Evolutionary conservation across 2,329 filamentous ascomycete genomes (phyloP).

Genomic region (Apiospora koreana): DNA sequence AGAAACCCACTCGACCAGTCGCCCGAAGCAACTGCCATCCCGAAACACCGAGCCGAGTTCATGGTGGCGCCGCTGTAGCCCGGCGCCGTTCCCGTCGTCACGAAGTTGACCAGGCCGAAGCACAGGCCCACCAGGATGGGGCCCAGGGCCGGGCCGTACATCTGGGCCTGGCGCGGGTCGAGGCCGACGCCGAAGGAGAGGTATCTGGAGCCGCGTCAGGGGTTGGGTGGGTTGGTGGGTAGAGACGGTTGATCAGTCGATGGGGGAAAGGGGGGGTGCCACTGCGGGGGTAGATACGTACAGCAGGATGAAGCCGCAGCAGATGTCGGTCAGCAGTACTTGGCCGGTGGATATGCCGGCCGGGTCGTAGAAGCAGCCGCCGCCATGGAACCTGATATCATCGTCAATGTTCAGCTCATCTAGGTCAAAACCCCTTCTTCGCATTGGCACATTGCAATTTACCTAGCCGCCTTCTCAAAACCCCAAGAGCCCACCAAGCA

Average conservation of each 20-base stretch:
- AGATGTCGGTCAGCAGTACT: background rate
- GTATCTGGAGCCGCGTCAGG: too few relatives aligned
- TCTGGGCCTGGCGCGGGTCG: background rate
- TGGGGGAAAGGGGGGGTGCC: too few relatives aligned
- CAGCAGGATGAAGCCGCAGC: background rate
- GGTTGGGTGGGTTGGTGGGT: too few relatives aligned
- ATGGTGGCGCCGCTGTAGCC: background rate
- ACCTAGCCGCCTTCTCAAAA: background rate
- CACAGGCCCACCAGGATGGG: background rate
- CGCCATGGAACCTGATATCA: background rate
- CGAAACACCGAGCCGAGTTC: background rate
- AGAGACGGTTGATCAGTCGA: too few relatives aligned
- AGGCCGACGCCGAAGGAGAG: background rate
- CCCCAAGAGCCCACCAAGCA: background rate
- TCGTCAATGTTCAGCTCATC: background rate
- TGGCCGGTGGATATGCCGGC: background rate
- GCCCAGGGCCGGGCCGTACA: background rate
- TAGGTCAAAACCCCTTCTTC: too few relatives aligned
- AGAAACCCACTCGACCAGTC: background rate
- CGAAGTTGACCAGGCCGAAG: slow-evolving; percentile 2
- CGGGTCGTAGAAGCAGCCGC: background rate
- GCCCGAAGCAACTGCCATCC: background rate
- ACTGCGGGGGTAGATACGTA: too few relatives aligned
- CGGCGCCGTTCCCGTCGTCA: background rate
- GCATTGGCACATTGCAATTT: background rate